These are phyloP conservation scores for Sutorius australiensis DNA, from an alignment of 768 basidiomycete species.

Conservation along the genomic window DNA sequence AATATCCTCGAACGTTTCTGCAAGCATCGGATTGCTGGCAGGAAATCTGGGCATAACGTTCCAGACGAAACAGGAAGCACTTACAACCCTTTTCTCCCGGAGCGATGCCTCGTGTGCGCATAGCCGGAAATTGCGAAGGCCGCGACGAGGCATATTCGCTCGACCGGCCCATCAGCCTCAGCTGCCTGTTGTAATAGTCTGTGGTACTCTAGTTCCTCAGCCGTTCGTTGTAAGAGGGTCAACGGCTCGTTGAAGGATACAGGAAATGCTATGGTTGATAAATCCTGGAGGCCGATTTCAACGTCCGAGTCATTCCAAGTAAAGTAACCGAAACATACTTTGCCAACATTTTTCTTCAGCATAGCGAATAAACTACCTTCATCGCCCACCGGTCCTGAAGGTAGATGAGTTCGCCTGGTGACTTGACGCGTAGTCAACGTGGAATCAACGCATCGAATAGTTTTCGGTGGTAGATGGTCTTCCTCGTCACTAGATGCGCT, in stretches of 20 bases:
- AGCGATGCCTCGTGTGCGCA: constrained; percentile 73
- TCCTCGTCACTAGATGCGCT: constrained; percentile 49
- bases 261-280: constrained; percentile 80
- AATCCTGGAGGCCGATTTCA: constrained; percentile 47
- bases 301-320: neutral
- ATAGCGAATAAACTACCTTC: constrained; percentile 82
- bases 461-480: constrained; percentile 11
- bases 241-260: constrained; percentile 89
- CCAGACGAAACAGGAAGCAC: constrained; percentile 28
- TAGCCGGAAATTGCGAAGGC: constrained; percentile 86
- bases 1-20: constrained; percentile 81
- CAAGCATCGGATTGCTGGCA: constrained; percentile 81
- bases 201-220: constrained; percentile 82
- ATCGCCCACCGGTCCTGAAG: constrained; percentile 59
- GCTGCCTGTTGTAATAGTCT: constrained; percentile 66
- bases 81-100: constrained; percentile 86
- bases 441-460: constrained; percentile 4
- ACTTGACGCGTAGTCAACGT: constrained; percentile 28
- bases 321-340: constrained; percentile 42
- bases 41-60: constrained; percentile 8
- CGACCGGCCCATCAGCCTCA: constrained; percentile 50
- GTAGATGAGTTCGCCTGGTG: constrained; percentile 52
- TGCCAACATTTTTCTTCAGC: constrained; percentile 85
- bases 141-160: constrained; percentile 71
- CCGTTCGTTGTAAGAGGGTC: constrained; percentile 73